A percentile compares a stretch with the other conserved stretches of the same genome.
These are phyloP conservation scores for Hypholoma fasciculare DNA, from an alignment of 768 basidiomycete genomes.

Conservation along the genomic window DNA sequence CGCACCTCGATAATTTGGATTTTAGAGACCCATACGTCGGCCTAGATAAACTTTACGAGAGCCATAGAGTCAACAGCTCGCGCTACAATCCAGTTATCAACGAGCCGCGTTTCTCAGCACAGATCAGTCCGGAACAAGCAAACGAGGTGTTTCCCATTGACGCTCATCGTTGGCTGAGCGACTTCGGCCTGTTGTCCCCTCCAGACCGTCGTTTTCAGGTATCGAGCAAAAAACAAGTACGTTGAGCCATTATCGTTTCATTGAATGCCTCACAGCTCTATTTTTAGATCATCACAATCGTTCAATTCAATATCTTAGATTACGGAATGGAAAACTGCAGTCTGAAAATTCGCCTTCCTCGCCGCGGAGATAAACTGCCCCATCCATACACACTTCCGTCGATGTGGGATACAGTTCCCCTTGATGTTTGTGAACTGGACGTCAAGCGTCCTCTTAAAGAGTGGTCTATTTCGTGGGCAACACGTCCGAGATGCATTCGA, in stretches of 20 bases:
- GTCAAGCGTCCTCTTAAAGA: constrained; percentile 22
- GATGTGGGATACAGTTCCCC: constrained; percentile 14
- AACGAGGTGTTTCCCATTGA: constrained; percentile 23
- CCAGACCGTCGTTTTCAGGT: constrained; percentile 26
- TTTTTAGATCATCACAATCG: constrained; percentile 22
- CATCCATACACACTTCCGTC: constrained; percentile 22
- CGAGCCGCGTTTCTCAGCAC: constrained; percentile 23
- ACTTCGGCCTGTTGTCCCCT: constrained; percentile 26
- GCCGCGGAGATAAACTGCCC: constrained; percentile 19
- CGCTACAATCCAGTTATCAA: constrained; percentile 20
- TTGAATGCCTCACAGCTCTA: not conserved
- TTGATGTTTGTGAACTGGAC: constrained; percentile 25
- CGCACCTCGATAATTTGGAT: constrained; percentile 16
- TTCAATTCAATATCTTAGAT: constrained; percentile 26
- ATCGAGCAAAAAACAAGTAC: constrained; percentile 15
- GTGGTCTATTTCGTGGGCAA: constrained; percentile 20
- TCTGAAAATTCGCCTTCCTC: constrained; percentile 24
- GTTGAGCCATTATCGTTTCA: not conserved
- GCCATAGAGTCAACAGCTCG: constrained; percentile 14
- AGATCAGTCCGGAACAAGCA: constrained; percentile 22
- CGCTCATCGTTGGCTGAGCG: constrained; percentile 25
- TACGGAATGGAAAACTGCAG: constrained; percentile 30
- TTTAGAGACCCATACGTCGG: constrained; percentile 27
- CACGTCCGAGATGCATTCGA: constrained; percentile 19
- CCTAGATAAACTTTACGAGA: constrained; percentile 23